phyloP scores from a whole-genome alignment of 78 protist genomes.

The Dictyostelium purpureum region DNA sequence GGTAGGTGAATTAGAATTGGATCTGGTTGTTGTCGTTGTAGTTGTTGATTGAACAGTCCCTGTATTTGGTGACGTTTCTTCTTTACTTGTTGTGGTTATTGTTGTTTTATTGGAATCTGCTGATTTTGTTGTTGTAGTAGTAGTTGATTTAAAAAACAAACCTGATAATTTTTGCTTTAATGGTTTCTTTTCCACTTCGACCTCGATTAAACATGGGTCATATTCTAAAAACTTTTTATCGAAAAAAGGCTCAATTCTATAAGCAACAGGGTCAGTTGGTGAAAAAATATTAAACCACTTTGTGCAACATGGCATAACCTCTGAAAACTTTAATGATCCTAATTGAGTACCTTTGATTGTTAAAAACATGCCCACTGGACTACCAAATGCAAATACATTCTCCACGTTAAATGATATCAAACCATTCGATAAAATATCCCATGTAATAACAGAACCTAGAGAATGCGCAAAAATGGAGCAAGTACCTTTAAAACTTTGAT shows the following conservation, averaged over 20 bases:
- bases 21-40: background rate
- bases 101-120: background rate
- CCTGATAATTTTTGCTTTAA: conserved; percentile 15
- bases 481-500: conserved; percentile 23
- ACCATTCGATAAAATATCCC: conserved; percentile 9
- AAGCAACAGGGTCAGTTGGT: conserved; percentile 45
- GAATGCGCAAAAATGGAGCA: conserved; percentile 30
- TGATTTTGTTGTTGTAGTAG: background rate
- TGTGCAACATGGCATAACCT: background rate
- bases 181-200: background rate
- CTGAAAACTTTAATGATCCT: background rate
- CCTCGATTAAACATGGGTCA: background rate
- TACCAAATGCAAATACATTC: conserved; percentile 40
- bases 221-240: conserved; percentile 6
- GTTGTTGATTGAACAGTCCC: background rate
- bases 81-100: background rate
- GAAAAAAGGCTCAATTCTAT: conserved; percentile 54
- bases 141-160: conserved; percentile 3
- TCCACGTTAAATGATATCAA: conserved; percentile 10
- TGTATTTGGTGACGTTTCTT: background rate
- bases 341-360: conserved; percentile 1
- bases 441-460: conserved; percentile 29
- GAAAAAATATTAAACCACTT: conserved; percentile 48
- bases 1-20: background rate
- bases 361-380: conserved; percentile 50